Conservation (phyloP, 2,329 filamentous ascomycete species). For the Periconia sp. region DNA sequence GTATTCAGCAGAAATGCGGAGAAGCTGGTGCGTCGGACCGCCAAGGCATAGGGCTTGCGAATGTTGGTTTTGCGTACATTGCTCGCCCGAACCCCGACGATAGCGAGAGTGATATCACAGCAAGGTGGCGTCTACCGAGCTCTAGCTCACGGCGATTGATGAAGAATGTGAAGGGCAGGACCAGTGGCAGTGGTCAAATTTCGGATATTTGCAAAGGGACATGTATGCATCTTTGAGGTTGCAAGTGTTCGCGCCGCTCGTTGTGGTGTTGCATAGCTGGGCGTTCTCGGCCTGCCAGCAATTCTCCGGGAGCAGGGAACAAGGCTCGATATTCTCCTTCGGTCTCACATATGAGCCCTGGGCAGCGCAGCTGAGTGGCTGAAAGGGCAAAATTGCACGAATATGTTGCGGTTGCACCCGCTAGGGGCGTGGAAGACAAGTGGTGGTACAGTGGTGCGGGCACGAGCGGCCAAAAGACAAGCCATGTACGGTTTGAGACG, state of each 20-base stretch:
- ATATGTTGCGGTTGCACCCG: constrained; percentile 8
- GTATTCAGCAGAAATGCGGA: not conserved
- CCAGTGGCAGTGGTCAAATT: not conserved
- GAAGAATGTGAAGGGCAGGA: not conserved
- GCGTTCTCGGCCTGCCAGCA: constrained; percentile 6
- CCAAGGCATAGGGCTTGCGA: too few species aligned
- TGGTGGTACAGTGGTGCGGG: not conserved
- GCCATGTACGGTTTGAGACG: too few species aligned
- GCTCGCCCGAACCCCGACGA: not conserved
- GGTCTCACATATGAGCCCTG: not conserved
- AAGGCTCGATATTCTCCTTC: not conserved
- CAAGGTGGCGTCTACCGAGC: not conserved
- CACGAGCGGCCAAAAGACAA: not conserved
- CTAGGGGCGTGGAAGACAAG: not conserved
- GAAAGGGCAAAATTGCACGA: constrained; percentile 7
- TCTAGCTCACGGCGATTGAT: not conserved
- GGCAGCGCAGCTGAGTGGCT: constrained; percentile 1
- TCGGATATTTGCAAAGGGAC: constrained; percentile 3
- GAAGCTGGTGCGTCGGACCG: not conserved
- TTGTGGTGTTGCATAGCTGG: constrained; percentile 1
- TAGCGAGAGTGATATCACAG: not conserved
- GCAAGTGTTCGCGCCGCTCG: not conserved
- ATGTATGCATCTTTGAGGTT: not conserved
- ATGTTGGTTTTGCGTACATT: constrained; percentile 1
- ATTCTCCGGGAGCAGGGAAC: constrained; percentile 8